Percentiles rank a stretch among this genome's conserved stretches.
Conservation (phyloP, 805 yeast genomes). For the Nakazawaea wickerhamii region DNA sequence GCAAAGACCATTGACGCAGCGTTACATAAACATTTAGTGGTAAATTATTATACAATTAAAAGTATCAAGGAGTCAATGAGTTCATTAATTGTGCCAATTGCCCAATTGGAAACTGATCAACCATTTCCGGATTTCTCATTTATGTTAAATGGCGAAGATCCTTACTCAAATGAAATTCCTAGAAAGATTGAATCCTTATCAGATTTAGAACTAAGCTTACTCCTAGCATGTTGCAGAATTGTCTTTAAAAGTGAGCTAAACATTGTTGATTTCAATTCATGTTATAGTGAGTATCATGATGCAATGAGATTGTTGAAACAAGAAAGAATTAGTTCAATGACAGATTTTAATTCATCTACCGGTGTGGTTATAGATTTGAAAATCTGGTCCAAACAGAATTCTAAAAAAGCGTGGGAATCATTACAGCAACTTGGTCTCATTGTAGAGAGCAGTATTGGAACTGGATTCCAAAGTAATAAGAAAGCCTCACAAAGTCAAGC, state of each 20-base stretch:
- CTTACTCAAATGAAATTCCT: conserved; percentile 6
- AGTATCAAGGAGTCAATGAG: conserved; percentile 48
- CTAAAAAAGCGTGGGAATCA: conserved; percentile 10
- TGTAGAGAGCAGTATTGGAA: background rate
- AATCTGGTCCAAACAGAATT: conserved; percentile 54
- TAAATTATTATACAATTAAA: conserved; percentile 53
- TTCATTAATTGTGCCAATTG: conserved; percentile 37
- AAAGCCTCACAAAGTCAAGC: conserved; percentile 8
- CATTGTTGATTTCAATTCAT: conserved; percentile 69
- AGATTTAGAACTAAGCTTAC: conserved; percentile 62
- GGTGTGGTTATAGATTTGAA: conserved; percentile 39
- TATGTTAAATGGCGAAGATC: conserved; percentile 6
- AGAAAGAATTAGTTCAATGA: conserved; percentile 23
- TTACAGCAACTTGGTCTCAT: conserved; percentile 5
- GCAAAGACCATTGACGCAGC: conserved; percentile 25
- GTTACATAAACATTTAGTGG: conserved; percentile 32
- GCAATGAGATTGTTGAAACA: conserved; percentile 43
- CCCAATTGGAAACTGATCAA: conserved; percentile 23
- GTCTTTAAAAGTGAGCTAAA: conserved; percentile 51
- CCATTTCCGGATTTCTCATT: conserved; percentile 21
- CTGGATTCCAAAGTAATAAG: background rate
- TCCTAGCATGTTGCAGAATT: conserved; percentile 73
- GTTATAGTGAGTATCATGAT: conserved; percentile 66
- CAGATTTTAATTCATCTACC: conserved; percentile 24
- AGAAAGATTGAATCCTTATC: conserved; percentile 40